Percentiles rank a stretch among this genome's conserved stretches.
These are phyloP conservation scores for Emergomyces orientalis DNA, from an alignment of 2,329 filamentous ascomycete species.

Conservation along the genomic window DNA sequence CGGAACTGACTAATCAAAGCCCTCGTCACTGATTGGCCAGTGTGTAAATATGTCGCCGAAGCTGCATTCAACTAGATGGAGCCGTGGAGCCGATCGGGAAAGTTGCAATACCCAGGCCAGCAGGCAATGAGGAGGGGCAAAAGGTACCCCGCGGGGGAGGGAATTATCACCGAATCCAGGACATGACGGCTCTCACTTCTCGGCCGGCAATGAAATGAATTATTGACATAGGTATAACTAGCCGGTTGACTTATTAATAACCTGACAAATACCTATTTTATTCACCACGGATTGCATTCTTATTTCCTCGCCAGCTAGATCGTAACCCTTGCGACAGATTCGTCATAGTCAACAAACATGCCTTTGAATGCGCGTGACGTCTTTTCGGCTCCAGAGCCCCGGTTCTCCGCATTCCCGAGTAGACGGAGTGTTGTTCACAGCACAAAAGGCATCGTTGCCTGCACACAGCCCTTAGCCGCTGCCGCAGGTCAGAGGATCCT, in stretches of 20 bases:
- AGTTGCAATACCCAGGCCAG: not conserved
- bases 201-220: not conserved
- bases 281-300: not conserved
- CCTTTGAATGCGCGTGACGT: constrained; percentile 11
- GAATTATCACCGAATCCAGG: not conserved
- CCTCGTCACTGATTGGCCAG: too few species aligned
- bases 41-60: too few species aligned
- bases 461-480: constrained; percentile 79
- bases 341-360: constrained; percentile 4
- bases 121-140: not conserved
- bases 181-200: not conserved
- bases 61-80: too few species aligned
- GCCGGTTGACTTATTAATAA: not conserved
- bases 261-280: not conserved
- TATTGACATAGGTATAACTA: not conserved
- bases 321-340: not conserved
- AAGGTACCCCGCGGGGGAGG: not conserved
- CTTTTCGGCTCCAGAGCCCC: constrained; percentile 10
- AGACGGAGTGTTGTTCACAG: constrained; percentile 88
- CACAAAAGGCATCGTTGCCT: constrained; percentile 82
- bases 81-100: not conserved
- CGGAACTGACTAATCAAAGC: too few species aligned
- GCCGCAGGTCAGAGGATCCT: constrained; percentile 79
- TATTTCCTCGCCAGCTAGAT: not conserved
- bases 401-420: constrained; percentile 60